Percentiles rank a stretch among this genome's conserved stretches.
Conservation (phyloP, 1,139 yeast species). For the Suhomyces ambrosiae region DNA sequence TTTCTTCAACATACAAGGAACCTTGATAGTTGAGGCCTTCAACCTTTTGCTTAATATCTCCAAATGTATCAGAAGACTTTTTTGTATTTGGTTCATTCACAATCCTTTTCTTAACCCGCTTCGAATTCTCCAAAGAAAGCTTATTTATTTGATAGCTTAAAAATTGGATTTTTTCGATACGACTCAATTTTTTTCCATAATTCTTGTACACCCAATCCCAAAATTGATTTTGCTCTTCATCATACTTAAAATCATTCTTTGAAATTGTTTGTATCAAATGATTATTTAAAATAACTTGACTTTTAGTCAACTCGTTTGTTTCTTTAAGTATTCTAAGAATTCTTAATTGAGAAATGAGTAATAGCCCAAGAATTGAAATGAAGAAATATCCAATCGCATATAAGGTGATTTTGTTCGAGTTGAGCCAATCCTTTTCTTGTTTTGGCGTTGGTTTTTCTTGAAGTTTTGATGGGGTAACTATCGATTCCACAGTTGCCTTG, state of each 20-base stretch:
- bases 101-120: neutral
- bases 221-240: constrained; percentile 14
- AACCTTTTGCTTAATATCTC: constrained; percentile 19
- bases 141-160: constrained; percentile 22
- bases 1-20: constrained; percentile 17
- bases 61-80: constrained; percentile 2
- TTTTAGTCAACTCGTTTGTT: constrained; percentile 28
- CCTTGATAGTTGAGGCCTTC: constrained; percentile 20
- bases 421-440: constrained; percentile 7
- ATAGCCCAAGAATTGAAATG: constrained; percentile 24
- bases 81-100: neutral
- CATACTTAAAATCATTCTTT: constrained; percentile 2
- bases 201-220: constrained; percentile 30
- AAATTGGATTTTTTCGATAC: constrained; percentile 28
- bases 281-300: constrained; percentile 29
- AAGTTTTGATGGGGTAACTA: neutral
- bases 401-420: constrained; percentile 6
- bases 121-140: neutral
- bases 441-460: constrained; percentile 1
- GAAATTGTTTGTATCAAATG: constrained; percentile 19
- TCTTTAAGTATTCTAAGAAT: constrained; percentile 24
- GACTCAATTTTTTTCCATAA: constrained; percentile 23
- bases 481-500: neutral
- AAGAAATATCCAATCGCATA: constrained; percentile 18
- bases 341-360: constrained; percentile 28